These are phyloP conservation scores for Pythium grandisporangium DNA, from an alignment of 352 stramenopile species.

Conservation along the genomic window DNA sequence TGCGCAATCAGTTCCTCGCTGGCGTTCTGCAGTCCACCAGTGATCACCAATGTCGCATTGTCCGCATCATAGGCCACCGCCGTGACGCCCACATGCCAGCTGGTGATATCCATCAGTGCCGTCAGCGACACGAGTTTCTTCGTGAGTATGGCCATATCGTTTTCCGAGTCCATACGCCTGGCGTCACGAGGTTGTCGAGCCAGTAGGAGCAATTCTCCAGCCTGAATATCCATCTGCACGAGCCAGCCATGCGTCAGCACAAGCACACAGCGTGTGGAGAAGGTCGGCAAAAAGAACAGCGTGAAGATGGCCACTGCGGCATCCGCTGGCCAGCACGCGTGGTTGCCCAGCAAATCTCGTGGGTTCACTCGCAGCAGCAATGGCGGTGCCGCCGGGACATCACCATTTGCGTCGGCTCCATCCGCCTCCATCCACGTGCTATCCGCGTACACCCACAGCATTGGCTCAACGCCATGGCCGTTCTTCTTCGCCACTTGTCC, in stretches of 20 bases:
- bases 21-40: constrained; percentile 38
- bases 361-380: constrained; percentile 24
- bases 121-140: constrained; percentile 22
- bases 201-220: constrained; percentile 30
- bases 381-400: background rate
- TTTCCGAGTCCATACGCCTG: background rate
- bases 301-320: too few relatives aligned
- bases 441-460: constrained; percentile 36
- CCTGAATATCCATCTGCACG: constrained; percentile 35
- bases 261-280: too few relatives aligned
- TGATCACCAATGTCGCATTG: constrained; percentile 37
- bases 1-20: constrained; percentile 36
- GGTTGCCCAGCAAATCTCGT: constrained; percentile 21
- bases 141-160: constrained; percentile 4
- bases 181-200: too few relatives aligned
- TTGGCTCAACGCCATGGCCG: constrained; percentile 4
- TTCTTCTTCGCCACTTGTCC: constrained; percentile 13
- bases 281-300: too few relatives aligned
- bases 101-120: constrained; percentile 26
- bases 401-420: background rate
- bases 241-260: constrained; percentile 29
- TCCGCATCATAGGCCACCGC: constrained; percentile 26
- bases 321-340: constrained; percentile 39
- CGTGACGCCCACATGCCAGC: constrained; percentile 52
- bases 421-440: constrained; percentile 23